Conservation (phyloP, 192 early-diverging fungal species). For the Gaertneriomyces semiglobifer region DNA sequence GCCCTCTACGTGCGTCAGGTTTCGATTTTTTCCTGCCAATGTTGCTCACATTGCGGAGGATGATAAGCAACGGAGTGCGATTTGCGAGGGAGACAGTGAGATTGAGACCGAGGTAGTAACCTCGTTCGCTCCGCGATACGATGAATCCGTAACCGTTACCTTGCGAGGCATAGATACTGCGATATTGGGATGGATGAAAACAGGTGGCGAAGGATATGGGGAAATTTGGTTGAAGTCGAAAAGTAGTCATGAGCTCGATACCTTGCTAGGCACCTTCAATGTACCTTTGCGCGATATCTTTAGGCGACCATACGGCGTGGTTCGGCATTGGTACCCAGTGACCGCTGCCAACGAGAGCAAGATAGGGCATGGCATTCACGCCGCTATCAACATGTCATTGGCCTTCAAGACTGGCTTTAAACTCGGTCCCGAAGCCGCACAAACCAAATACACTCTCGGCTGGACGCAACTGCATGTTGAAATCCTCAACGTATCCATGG, state of each 20-base stretch:
- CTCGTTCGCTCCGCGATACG: slow-evolving; percentile 30
- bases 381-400: slow-evolving; percentile 32
- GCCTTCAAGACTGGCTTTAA: slow-evolving; percentile 20
- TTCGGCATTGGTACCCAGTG: slow-evolving; percentile 28
- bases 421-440: neutral
- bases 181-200: slow-evolving; percentile 30
- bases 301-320: slow-evolving; percentile 19
- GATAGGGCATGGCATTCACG: neutral
- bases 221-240: slow-evolving; percentile 37
- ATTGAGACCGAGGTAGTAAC: neutral
- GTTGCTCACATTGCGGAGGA: too few relatives aligned
- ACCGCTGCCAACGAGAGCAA: neutral
- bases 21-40: too few relatives aligned
- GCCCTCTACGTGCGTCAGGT: too few relatives aligned
- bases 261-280: slow-evolving; percentile 34
- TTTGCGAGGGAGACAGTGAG: neutral
- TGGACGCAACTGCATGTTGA: neutral
- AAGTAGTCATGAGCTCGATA: slow-evolving; percentile 16
- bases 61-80: too few relatives aligned
- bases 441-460: neutral
- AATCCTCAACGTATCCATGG: neutral
- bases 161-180: slow-evolving; percentile 19
- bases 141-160: slow-evolving; percentile 9
- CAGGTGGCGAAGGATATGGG: slow-evolving; percentile 31
- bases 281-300: slow-evolving; percentile 29